Evolutionary conservation across 2,329 filamentous ascomycete species (phyloP), one percentile per base, ranked within the genome.

Genomic region (Sordariomycetes sp.): DNA sequence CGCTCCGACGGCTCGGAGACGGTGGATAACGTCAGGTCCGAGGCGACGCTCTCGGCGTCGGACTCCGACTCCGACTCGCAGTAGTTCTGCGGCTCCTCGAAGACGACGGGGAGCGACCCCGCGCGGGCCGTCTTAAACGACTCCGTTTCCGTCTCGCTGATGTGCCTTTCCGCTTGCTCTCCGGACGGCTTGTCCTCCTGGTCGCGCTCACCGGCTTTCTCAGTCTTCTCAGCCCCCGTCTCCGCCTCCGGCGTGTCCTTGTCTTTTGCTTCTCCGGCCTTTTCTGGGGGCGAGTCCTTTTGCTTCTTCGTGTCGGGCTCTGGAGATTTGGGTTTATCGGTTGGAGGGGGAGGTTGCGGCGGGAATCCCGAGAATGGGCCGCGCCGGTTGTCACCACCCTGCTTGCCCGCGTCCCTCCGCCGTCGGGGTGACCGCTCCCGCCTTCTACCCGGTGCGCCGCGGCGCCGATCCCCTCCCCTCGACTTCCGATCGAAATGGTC

Each of bases 401-500:
- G 37, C 3, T 40, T 16, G 4, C 12, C 37, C 10, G 12, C 12
- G 37, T 40, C 37, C 37, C 18, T 16, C 12, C 22, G 7, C 43
- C 43, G 18, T 10, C 16, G 40, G 5, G 40, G 43, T 2, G 16
- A 48, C 43, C n/a, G 43, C n/a, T n/a, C 43, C 43, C 16, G 43
- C 43, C 43, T 22, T 4, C 43, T n/a, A 22, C 16, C n/a, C 16
- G 11, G 43, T 73, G 20, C 74, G 32, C 25, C 28, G 20, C 5
- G 11, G 11, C 48, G n/a, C 24, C 53, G 71, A 65, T 24, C 69
- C 68, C 58, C 67, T 70, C 8, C 71, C 60, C n/a, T 3, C 43
- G n/a, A 16, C 43, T n/a, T 20, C 43, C 43, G n/a, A 14, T 20
- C 8, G 4, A 48, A 10, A 11, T 7, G 8, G 20, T 7, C 18